A percentile compares a stretch with the other conserved stretches of the same genome.
Conservation (phyloP, 345 rosid species). For the Gossypium australe region DNA sequence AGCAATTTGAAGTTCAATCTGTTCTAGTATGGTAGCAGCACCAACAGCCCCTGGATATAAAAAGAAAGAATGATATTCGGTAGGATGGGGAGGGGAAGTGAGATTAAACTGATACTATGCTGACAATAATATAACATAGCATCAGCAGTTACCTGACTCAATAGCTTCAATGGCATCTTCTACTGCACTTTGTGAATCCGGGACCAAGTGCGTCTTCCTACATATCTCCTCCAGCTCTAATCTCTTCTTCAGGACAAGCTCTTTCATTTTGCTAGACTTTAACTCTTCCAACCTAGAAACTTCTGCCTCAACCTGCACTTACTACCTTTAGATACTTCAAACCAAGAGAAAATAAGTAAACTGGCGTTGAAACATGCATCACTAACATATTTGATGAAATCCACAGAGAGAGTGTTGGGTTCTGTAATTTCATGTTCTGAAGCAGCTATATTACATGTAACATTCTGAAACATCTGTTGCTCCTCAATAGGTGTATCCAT, state of each 20-base stretch:
- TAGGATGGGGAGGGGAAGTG: background rate
- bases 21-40: constrained; percentile 62
- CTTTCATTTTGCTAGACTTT: constrained; percentile 94
- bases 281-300: constrained; percentile 80
- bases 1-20: constrained; percentile 78
- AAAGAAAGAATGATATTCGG: background rate
- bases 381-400: constrained; percentile 75
- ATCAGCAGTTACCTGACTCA: constrained; percentile 55
- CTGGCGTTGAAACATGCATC: background rate
- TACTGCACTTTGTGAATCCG: constrained; percentile 51
- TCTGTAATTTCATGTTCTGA: constrained; percentile 86
- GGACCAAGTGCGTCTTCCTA: constrained; percentile 78
- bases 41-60: constrained; percentile 53
- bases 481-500: constrained; percentile 98
- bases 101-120: background rate
- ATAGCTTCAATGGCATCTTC: constrained; percentile 71
- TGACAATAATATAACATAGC: background rate
- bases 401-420: constrained; percentile 79
- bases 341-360: background rate
- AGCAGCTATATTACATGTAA: constrained; percentile 93
- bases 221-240: constrained; percentile 84
- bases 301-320: constrained; percentile 74
- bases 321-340: background rate
- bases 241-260: constrained; percentile 87
- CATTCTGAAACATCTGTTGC: constrained; percentile 81